Percentiles rank a stretch among this genome's conserved stretches.
Evolutionary conservation across 257 asterid species (phyloP).

Genomic region (Gentiana macrophylla): DNA sequence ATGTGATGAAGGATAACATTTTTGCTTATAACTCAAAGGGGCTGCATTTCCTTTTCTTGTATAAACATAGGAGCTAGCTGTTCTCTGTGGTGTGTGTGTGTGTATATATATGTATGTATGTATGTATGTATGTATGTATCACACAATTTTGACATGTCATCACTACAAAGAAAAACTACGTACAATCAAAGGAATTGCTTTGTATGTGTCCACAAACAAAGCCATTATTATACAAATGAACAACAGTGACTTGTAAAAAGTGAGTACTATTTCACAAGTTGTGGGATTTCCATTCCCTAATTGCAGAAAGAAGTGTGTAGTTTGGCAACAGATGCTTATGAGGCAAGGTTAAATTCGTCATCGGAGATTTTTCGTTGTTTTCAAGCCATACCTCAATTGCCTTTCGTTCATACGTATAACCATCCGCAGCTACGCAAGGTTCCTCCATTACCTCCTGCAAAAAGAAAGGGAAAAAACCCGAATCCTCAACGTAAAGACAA

Average conservation of each 20-base stretch:
- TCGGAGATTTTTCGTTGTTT: slow-evolving; percentile 51
- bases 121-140: too few species aligned
- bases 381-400: slow-evolving; percentile 67
- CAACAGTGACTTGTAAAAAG: background rate
- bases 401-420: slow-evolving; percentile 60
- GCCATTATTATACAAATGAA: background rate
- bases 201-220: background rate
- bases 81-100: too few species aligned
- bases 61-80: too few species aligned
- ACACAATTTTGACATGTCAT: too few species aligned
- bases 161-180: too few species aligned
- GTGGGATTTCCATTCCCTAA: slow-evolving; percentile 65
- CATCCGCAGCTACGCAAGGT: slow-evolving; percentile 94
- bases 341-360: slow-evolving; percentile 40
- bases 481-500: slow-evolving; percentile 1
- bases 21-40: too few species aligned
- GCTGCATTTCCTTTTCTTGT: too few species aligned
- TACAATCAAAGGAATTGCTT: too few species aligned
- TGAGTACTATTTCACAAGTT: slow-evolving; percentile 2
- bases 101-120: too few species aligned
- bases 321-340: slow-evolving; percentile 57
- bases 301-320: slow-evolving; percentile 68
- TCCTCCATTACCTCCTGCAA: slow-evolving; percentile 72
- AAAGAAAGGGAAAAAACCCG: too few species aligned
- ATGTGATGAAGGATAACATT: too few species aligned